These are phyloP conservation scores for Kwoniella sp. DNA, from an alignment of 768 basidiomycete species.

Conservation along the genomic window DNA sequence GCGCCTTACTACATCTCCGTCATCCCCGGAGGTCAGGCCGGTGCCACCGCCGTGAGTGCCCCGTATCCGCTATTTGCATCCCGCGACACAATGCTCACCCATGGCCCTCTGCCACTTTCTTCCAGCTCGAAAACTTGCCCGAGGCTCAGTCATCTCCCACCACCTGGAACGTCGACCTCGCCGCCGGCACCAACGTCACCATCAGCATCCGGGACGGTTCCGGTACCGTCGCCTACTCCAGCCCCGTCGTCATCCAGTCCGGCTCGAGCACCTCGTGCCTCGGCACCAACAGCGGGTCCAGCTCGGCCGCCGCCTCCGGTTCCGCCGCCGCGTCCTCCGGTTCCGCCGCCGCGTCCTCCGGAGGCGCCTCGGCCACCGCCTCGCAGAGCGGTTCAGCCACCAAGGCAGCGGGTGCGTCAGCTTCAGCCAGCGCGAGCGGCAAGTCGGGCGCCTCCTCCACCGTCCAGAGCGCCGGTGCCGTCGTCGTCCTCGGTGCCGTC, in stretches of 20 bases:
- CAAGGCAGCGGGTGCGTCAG: conserved; percentile 7
- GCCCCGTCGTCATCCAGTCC: conserved; percentile 33
- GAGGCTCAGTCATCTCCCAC: conserved; percentile 10
- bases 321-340: conserved; percentile 15
- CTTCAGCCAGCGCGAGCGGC: conserved; percentile 6
- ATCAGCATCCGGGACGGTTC: conserved; percentile 35
- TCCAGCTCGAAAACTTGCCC: conserved; percentile 19
- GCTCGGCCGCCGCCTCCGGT: conserved; percentile 16
- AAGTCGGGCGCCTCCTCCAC: conserved; percentile 11
- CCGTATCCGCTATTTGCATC: neutral
- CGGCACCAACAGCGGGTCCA: conserved; percentile 7
- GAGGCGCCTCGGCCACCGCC: conserved; percentile 14
- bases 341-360: conserved; percentile 13
- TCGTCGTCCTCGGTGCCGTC: conserved; percentile 10
- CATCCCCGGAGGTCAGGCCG: conserved; percentile 30
- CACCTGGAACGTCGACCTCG: conserved; percentile 31
- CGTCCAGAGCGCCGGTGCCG: conserved; percentile 2
- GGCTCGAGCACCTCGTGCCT: conserved; percentile 40
- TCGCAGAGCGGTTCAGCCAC: conserved; percentile 4
- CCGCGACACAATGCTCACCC: neutral
- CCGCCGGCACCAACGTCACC: conserved; percentile 31
- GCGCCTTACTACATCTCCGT: conserved; percentile 32
- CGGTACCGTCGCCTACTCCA: conserved; percentile 36
- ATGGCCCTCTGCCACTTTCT: neutral
- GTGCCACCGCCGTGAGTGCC: conserved; percentile 28